Base-by-base conservation (phyloP, 805 yeast genomes). In the Komagataella pseudopastoris region DNA sequence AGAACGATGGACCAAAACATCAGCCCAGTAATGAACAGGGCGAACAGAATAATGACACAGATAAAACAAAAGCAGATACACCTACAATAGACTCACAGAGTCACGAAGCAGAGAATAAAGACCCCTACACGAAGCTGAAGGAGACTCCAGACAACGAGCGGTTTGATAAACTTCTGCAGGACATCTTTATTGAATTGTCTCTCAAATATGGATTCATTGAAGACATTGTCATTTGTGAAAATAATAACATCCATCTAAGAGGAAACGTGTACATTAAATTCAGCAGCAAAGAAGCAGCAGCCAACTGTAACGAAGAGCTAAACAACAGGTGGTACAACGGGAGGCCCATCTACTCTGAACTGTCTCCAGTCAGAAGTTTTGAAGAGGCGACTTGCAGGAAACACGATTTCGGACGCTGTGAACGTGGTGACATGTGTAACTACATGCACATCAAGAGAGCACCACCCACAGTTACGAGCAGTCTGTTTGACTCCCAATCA, bases 231-330 rank as follows among this genome's bases (percentile, higher is more conserved):
- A 85, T 91, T 1, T 85, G 95, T 59, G 96, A 85, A 56, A 91
- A 91, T 63, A 80, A 78, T 50, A 86, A 85, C 58, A 81, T 81
- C 56, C 96, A 90, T 63, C 66, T 91, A 53, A 80, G 80, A 55
- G 98, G 98, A 1, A 89, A 88, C 61, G 95, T 90, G 0, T 87
- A 87, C 61, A 78, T 85, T 17, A 74, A 77, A 53, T 90, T 80
- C 63, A 62, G 68, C 36, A 65, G 71, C 23, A 75, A 74, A 18
- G 72, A 71, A 3, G 78, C 75, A 24, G 96, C 96, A 0, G 69
- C 68, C 43, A 65, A 63, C 49, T 90, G 89, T 2, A 72, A 77
- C 43, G 74, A 76, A 48, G 70, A 68, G 51, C 77, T 89, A 59
- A 88, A 87, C 60, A 75, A 80, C 36, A 75, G 93, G 52, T 90